These are phyloP conservation scores for Tylopilus rubrobrunneus DNA, from an alignment of 768 basidiomycete species.

Conservation along the genomic window DNA sequence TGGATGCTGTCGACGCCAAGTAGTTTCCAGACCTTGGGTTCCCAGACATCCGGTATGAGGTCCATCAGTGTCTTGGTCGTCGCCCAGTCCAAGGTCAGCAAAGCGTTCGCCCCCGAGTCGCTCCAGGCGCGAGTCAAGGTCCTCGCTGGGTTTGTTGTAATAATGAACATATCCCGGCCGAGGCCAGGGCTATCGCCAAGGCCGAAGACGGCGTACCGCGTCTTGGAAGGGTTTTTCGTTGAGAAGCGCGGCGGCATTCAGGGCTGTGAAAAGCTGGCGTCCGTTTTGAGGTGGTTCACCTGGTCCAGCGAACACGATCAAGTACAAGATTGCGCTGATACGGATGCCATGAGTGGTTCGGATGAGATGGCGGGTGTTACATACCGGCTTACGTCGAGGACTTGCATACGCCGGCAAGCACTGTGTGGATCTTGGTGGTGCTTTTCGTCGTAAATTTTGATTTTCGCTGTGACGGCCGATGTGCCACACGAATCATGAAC, in stretches of 20 bases:
- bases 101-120: conserved; percentile 78
- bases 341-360: not conserved
- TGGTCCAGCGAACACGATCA: conserved; percentile 70
- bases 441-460: conserved; percentile 30
- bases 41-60: conserved; percentile 96
- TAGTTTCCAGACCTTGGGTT: conserved; percentile 88
- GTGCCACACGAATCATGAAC: conserved; percentile 30
- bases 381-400: conserved; percentile 25
- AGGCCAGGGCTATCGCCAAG: conserved; percentile 99
- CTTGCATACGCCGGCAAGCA: conserved; percentile 26
- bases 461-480: conserved; percentile 27
- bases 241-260: conserved; percentile 57
- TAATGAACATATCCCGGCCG: conserved; percentile 94
- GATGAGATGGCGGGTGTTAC: not conserved
- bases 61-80: conserved; percentile 97
- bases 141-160: conserved; percentile 95
- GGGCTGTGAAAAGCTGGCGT: conserved; percentile 79
- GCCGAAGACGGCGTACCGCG: conserved; percentile 82
- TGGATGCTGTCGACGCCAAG: conserved; percentile 88
- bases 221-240: conserved; percentile 52
- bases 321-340: conserved; percentile 21
- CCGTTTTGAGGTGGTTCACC: conserved; percentile 98
- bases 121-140: conserved; percentile 77
- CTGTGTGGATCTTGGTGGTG: conserved; percentile 30
- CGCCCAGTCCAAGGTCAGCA: conserved; percentile 76